Percentiles rank a stretch among this genome's conserved stretches.
phyloP scores from a whole-genome alignment of 176 grass and related monocot genomes.

The Olyra latifolia region DNA sequence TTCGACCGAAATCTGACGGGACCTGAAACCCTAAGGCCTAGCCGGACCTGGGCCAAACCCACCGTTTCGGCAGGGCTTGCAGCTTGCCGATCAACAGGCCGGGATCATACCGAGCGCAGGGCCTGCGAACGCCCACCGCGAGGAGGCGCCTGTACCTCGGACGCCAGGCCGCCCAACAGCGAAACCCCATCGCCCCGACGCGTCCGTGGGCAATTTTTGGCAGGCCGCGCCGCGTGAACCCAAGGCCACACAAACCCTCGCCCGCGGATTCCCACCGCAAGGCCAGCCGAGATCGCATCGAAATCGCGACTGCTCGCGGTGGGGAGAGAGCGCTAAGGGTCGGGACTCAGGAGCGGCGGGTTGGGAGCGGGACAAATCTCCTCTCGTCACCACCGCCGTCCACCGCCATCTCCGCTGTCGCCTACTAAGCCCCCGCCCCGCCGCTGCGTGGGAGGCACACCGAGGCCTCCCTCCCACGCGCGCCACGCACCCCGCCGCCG shows the following conservation, averaged over 20 bases:
- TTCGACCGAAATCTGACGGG: too few relatives aligned
- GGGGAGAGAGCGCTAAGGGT: background rate
- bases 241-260: constrained; percentile 1
- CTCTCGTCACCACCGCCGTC: constrained; percentile 25
- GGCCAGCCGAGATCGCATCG: constrained; percentile 28
- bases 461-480: background rate
- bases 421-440: background rate
- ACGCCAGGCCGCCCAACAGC: constrained; percentile 16
- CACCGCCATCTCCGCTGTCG: constrained; percentile 12
- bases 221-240: constrained; percentile 34
- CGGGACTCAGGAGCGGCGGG: constrained; percentile 18
- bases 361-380: constrained; percentile 18
- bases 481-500: background rate
- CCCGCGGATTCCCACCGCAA: constrained; percentile 23
- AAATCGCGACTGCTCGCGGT: constrained; percentile 29
- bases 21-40: too few relatives aligned
- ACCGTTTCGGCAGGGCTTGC: too few relatives aligned
- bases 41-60: too few relatives aligned
- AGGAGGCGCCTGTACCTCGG: background rate
- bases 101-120: too few relatives aligned
- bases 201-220: constrained; percentile 32
- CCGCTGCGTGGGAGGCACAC: background rate
- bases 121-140: too few relatives aligned
- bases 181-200: constrained; percentile 29
- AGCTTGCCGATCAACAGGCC: too few relatives aligned